These are phyloP conservation scores for Trichoderma harzianum DNA, from an alignment of 2,329 filamentous ascomycete species.

Conservation along the genomic window DNA sequence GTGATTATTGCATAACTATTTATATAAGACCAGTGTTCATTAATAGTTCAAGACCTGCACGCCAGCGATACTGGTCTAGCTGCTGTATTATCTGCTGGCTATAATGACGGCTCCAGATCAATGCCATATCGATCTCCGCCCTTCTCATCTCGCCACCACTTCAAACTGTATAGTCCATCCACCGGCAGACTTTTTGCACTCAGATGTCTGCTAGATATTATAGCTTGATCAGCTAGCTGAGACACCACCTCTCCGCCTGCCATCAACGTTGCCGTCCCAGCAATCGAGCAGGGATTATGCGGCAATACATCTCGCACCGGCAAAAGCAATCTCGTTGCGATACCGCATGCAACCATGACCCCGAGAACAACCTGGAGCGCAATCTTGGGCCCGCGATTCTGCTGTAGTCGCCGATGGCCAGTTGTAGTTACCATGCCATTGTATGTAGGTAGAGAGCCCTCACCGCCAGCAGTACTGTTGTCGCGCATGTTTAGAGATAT, in stretches of 20 bases:
- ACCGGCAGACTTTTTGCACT: background rate
- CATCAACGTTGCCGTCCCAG: background rate
- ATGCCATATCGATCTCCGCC: background rate
- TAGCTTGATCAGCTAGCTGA: background rate
- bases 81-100: background rate
- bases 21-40: background rate
- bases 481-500: constrained; percentile 12
- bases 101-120: background rate
- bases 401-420: constrained; percentile 5
- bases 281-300: constrained; percentile 9
- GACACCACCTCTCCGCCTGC: background rate
- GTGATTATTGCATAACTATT: background rate
- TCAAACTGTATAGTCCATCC: constrained; percentile 1
- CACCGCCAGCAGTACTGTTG: background rate
- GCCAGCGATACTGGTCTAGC: background rate
- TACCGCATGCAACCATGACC: background rate
- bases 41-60: background rate
- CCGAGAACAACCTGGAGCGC: background rate
- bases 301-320: background rate
- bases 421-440: background rate
- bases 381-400: constrained; percentile 8
- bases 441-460: background rate
- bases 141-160: constrained; percentile 9
- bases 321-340: constrained; percentile 2
- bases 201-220: background rate